Conservation (phyloP, 805 yeast species). For the Candida easanensis region DNA sequence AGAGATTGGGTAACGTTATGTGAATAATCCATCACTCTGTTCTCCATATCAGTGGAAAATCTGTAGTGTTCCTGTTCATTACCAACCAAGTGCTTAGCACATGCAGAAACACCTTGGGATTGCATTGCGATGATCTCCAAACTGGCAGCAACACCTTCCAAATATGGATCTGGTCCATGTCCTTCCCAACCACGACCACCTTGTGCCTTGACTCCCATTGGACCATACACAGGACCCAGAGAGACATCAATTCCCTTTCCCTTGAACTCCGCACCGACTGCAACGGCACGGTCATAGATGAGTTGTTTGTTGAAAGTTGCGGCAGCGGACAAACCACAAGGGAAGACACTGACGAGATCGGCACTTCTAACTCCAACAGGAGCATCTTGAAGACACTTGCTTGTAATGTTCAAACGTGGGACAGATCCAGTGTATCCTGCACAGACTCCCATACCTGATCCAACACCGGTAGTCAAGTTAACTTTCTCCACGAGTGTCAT, state of each 20-base stretch:
- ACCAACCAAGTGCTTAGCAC: conserved; percentile 10
- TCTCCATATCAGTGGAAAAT: not conserved
- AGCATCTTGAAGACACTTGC: conserved; percentile 6
- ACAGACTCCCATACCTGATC: not conserved
- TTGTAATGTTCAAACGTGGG: conserved; percentile 5
- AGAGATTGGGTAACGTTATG: not conserved
- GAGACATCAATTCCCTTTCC: conserved; percentile 7
- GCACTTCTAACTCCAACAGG: conserved; percentile 9
- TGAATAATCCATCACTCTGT: too few species aligned
- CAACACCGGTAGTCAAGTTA: conserved; percentile 6
- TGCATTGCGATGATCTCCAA: not conserved
- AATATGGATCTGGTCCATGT: conserved; percentile 7
- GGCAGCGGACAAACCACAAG: conserved; percentile 6
- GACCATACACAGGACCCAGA: conserved; percentile 9
- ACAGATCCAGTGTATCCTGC: conserved; percentile 8
- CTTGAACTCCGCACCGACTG: conserved; percentile 8
- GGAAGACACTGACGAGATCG: conserved; percentile 7
- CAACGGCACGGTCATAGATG: conserved; percentile 3
- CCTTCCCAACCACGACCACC: conserved; percentile 12
- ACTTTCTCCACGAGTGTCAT: conserved; percentile 8
- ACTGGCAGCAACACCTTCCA: conserved; percentile 4
- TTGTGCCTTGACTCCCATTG: conserved; percentile 5
- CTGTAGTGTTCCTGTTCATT: conserved; percentile 5
- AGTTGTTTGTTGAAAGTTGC: conserved; percentile 8
- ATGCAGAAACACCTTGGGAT: conserved; percentile 5